Conservation (phyloP, 345 rosid genomes). For the Mercurialis annua region DNA sequence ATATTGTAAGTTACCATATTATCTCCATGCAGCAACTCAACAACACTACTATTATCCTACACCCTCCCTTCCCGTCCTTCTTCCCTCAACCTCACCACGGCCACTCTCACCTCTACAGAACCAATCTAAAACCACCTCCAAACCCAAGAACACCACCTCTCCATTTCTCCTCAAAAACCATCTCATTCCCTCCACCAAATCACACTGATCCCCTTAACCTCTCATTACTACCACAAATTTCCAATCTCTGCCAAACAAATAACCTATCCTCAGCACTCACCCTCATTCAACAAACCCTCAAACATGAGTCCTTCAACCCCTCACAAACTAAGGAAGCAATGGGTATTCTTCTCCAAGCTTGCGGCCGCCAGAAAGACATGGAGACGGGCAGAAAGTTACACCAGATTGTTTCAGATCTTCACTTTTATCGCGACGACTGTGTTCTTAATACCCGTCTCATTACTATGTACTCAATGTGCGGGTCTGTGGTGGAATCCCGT, state of each 20-base stretch:
- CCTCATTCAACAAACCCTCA: conserved; percentile 19
- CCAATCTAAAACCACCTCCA: not conserved
- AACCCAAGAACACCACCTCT: conserved; percentile 9
- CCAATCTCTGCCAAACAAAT: conserved; percentile 36
- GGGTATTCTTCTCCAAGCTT: conserved; percentile 49
- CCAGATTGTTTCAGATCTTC: conserved; percentile 37
- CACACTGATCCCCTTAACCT: conserved; percentile 12
- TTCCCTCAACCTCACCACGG: not conserved
- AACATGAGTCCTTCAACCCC: conserved; percentile 22
- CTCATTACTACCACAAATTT: conserved; percentile 33
- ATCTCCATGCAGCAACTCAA: not conserved
- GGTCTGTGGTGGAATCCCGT: conserved; percentile 46
- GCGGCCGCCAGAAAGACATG: conserved; percentile 40
- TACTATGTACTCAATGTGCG: conserved; percentile 58
- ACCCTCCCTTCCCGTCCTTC: not conserved
- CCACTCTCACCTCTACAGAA: not conserved
- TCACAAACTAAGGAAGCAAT: conserved; percentile 41
- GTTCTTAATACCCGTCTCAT: conserved; percentile 52
- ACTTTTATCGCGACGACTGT: conserved; percentile 36
- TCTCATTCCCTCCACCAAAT: not conserved
- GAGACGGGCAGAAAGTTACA: conserved; percentile 50
- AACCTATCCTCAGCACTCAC: conserved; percentile 39
- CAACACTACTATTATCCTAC: not conserved
- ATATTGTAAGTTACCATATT: not conserved
- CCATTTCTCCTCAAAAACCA: too few relatives aligned